Evolutionary conservation across 306 rosid genomes (phyloP).

Genomic region (Malus sieversii): DNA sequence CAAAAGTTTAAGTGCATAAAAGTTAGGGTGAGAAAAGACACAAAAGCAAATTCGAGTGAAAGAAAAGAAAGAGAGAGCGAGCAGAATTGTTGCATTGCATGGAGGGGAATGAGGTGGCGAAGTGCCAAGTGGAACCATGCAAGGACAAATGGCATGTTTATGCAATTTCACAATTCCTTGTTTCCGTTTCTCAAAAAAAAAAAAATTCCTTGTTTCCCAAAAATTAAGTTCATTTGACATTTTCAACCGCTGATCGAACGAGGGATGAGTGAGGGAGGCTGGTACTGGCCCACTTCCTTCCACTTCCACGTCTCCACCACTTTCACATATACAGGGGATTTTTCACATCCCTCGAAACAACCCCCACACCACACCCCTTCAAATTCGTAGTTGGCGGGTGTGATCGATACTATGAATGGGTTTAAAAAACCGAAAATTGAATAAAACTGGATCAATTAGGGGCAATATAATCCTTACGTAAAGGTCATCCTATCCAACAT

Average conservation of each 20-base stretch:
- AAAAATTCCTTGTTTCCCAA: neutral
- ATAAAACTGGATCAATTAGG: too few species aligned
- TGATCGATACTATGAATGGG: accelerated
- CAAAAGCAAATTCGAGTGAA: neutral
- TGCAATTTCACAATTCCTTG: neutral
- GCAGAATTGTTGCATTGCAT: neutral
- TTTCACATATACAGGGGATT: neutral
- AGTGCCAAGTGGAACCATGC: neutral
- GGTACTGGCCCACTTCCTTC: neutral
- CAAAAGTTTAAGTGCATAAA: too few species aligned
- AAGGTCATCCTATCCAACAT: too few species aligned
- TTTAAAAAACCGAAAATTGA: too few species aligned
- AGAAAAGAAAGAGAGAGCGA: too few species aligned
- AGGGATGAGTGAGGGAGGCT: slow-evolving; percentile 4
- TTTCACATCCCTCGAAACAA: neutral
- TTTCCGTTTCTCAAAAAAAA: neutral
- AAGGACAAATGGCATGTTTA: neutral
- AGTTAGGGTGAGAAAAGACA: neutral
- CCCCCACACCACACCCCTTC: too few species aligned
- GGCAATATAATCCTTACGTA: too few species aligned
- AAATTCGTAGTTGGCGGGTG: too few species aligned
- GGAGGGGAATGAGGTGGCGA: neutral
- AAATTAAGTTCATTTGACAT: too few species aligned
- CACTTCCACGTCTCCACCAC: neutral
- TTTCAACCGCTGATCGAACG: slow-evolving; percentile 28